Percentiles rank a stretch among this genome's conserved stretches.
Conservation (phyloP, 371 early-diverging fungal genomes). For the Parasitella parasitica region DNA sequence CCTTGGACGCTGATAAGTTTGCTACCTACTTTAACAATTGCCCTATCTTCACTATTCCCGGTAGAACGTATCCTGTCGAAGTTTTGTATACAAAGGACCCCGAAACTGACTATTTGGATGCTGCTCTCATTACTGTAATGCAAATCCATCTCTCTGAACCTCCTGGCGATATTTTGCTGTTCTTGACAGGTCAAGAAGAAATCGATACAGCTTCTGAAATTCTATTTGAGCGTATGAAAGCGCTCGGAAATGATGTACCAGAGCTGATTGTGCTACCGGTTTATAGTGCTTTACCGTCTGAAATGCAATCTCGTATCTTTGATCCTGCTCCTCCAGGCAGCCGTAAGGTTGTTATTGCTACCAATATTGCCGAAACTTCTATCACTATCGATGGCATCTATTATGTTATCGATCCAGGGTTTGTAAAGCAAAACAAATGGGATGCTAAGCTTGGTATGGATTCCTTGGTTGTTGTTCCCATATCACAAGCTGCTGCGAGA, state of each 20-base stretch:
- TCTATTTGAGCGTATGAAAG: conserved; percentile 93
- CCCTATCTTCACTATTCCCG: conserved; percentile 97
- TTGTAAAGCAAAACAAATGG: conserved; percentile 97
- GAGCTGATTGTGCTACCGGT: conserved; percentile 94
- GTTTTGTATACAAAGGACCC: conserved; percentile 94
- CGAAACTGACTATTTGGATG: conserved; percentile 92
- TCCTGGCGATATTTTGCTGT: conserved; percentile 96
- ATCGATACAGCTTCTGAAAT: conserved; percentile 93
- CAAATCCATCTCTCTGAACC: conserved; percentile 96
- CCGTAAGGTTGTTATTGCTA: conserved; percentile 96
- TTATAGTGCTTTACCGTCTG: conserved; percentile 92
- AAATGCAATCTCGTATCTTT: conserved; percentile 93
- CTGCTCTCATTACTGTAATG: conserved; percentile 92
- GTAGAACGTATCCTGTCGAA: conserved; percentile 94
- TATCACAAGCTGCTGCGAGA: conserved; percentile 95
- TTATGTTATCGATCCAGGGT: conserved; percentile 98
- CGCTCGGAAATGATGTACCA: conserved; percentile 91
- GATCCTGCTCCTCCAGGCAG: conserved; percentile 91
- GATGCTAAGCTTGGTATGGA: conserved; percentile 96
- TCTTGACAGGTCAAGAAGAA: conserved; percentile 98
- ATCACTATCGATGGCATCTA: conserved; percentile 98
- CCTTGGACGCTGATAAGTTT: conserved; percentile 95
- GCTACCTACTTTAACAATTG: conserved; percentile 87
- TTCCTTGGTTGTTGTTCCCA: conserved; percentile 87
- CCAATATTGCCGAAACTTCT: conserved; percentile 99